Percentiles rank a stretch among this genome's conserved stretches.
phyloP scores from a whole-genome alignment of 805 yeast species.

The Ogataea allantospora region DNA sequence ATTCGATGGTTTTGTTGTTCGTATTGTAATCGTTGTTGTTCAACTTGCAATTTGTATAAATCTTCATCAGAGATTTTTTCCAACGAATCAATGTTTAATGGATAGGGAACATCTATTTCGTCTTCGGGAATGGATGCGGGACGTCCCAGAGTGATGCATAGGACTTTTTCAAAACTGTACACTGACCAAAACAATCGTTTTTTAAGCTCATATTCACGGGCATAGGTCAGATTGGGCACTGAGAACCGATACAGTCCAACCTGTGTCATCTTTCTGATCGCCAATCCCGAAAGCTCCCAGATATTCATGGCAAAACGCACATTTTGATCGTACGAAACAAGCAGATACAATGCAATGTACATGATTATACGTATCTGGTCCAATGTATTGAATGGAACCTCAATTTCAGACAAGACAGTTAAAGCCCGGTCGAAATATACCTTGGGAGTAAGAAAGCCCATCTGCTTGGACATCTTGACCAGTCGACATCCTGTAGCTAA shows the following conservation, averaged over 20 bases:
- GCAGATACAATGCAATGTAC: conserved; percentile 17
- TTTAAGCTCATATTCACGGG: conserved; percentile 11
- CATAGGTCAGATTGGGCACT: conserved; percentile 9
- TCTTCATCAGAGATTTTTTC: conserved; percentile 4
- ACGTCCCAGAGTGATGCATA: conserved; percentile 19
- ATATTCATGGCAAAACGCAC: conserved; percentile 17
- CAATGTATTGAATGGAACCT: conserved; percentile 2
- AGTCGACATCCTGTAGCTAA: conserved; percentile 19
- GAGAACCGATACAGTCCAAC: conserved; percentile 16
- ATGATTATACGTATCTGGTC: conserved; percentile 19
- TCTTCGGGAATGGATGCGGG: conserved; percentile 17
- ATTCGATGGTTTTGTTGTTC: conserved; percentile 11
- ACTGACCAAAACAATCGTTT: conserved; percentile 21
- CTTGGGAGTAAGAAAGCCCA: conserved; percentile 12
- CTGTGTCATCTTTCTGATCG: conserved; percentile 17
- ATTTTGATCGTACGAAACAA: conserved; percentile 19
- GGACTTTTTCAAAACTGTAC: conserved; percentile 20
- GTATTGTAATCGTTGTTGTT: conserved; percentile 16
- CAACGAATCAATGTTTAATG: conserved; percentile 14
- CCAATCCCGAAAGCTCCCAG: conserved; percentile 21
- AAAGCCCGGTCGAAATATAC: conserved; percentile 16
- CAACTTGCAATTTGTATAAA: conserved; percentile 11
- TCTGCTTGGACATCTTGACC: conserved; percentile 11
- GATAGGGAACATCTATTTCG: conserved; percentile 21
- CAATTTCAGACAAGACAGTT: conserved; percentile 6